phyloP scores from a whole-genome alignment of 768 basidiomycete genomes.

The Saitozyma sp. region DNA sequence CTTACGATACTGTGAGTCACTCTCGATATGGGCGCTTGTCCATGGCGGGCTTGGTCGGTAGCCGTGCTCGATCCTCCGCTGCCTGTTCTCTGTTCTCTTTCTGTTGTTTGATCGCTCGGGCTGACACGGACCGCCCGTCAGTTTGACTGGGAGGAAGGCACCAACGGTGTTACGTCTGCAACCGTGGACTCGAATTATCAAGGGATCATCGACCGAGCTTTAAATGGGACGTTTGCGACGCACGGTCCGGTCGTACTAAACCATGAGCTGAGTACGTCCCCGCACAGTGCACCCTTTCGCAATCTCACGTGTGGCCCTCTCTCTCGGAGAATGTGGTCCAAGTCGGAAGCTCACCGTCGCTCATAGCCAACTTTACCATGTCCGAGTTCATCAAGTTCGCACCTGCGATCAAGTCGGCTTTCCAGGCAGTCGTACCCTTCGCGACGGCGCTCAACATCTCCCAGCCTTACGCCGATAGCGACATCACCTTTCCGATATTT shows the following conservation, averaged over 20 bases:
- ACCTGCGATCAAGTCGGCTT: slow-evolving; percentile 40
- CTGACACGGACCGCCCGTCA: neutral
- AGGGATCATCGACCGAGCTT: slow-evolving; percentile 28
- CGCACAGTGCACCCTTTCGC: too few species aligned
- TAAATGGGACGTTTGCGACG: slow-evolving; percentile 40
- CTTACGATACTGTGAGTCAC: slow-evolving; percentile 18
- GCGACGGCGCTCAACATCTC: slow-evolving; percentile 48
- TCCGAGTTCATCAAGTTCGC: slow-evolving; percentile 33
- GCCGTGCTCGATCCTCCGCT: too few species aligned
- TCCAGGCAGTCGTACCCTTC: slow-evolving; percentile 47
- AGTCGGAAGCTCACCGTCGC: too few species aligned
- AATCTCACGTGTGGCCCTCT: too few species aligned
- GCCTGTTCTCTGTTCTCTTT: too few species aligned
- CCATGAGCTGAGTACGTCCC: slow-evolving; percentile 48
- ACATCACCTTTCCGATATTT: slow-evolving; percentile 40
- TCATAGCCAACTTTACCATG: slow-evolving; percentile 52
- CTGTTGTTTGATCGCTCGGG: neutral
- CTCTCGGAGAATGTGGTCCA: too few species aligned
- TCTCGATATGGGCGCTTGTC: too few species aligned
- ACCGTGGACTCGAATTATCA: slow-evolving; percentile 47
- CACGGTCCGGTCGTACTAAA: slow-evolving; percentile 49
- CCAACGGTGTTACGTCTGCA: slow-evolving; percentile 7
- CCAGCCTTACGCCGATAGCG: slow-evolving; percentile 47
- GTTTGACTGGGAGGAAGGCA: slow-evolving; percentile 46
- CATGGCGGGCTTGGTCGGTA: too few species aligned